Percentiles rank a stretch among this genome's conserved stretches.
Evolutionary conservation across 768 basidiomycete species (phyloP).

Genomic region (Boletus eberwhitei): DNA sequence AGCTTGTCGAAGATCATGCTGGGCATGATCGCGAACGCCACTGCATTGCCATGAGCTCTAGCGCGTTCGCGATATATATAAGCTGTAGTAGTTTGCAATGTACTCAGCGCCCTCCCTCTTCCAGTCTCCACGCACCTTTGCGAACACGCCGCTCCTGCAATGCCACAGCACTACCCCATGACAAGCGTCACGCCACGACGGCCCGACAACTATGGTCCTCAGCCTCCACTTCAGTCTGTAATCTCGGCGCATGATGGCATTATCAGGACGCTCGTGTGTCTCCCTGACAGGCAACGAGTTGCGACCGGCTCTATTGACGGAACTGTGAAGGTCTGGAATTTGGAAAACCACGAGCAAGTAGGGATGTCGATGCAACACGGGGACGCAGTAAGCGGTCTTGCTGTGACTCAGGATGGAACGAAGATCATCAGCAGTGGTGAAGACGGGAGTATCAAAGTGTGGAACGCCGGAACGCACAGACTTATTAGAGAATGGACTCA

Average conservation of each 20-base stretch:
- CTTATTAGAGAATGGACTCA: background rate
- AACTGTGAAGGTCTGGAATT: background rate
- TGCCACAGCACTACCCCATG: background rate
- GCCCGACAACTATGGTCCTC: background rate
- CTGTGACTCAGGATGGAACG: background rate
- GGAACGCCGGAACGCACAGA: constrained; percentile 1
- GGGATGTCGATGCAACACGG: background rate
- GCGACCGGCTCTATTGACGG: background rate
- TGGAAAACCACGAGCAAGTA: background rate
- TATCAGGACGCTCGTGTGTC: background rate
- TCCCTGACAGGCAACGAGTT: constrained; percentile 1
- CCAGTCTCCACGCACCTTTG: no score
- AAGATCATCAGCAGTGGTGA: background rate
- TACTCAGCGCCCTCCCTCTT: no score
- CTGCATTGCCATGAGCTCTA: no score
- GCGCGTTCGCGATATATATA: no score
- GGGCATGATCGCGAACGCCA: no score
- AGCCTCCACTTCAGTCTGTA: background rate
- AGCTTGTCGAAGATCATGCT: no score
- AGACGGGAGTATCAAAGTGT: background rate
- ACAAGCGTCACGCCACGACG: background rate
- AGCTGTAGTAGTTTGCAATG: no score
- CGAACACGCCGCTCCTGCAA: background rate
- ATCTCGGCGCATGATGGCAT: background rate
- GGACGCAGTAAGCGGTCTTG: accelerated